phyloP scores from a whole-genome alignment of 129 eudicot species.

The Pittosporum tobira region DNA sequence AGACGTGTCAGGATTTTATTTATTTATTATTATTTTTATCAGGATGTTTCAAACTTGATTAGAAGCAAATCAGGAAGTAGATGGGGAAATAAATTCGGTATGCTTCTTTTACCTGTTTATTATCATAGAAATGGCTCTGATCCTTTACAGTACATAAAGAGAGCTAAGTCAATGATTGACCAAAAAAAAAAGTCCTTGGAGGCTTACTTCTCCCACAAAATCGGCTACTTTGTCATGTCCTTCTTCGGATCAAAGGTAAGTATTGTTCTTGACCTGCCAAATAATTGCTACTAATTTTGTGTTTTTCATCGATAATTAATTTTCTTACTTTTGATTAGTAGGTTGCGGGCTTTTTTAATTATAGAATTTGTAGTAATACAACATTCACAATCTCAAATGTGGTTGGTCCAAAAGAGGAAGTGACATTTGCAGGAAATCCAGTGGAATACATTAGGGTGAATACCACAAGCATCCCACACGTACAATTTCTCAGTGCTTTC shows the following conservation, averaged over 20 bases:
- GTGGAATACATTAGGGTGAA: conserved; percentile 42
- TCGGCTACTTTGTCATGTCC: conserved; percentile 30
- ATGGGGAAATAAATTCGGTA: conserved; percentile 79
- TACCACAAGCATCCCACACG: conserved; percentile 59
- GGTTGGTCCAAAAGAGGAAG: conserved; percentile 65
- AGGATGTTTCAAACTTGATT: conserved; percentile 58
- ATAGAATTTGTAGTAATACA: conserved; percentile 56
- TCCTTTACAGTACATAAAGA: conserved; percentile 40
- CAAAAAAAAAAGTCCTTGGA: conserved; percentile 67
- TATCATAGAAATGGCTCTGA: conserved; percentile 36
- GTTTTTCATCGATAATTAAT: neutral
- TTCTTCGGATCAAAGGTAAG: conserved; percentile 57
- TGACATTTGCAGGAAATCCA: conserved; percentile 53
- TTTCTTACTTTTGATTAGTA: conserved; percentile 16
- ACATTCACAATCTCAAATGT: conserved; percentile 61
- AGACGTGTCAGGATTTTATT: conserved; percentile 36
- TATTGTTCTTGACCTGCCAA: too few species aligned
- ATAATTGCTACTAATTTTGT: neutral
- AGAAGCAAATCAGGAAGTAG: conserved; percentile 25
- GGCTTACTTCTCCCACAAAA: conserved; percentile 42
- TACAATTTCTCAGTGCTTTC: conserved; percentile 16
- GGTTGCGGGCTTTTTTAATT: conserved; percentile 50
- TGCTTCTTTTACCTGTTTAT: conserved; percentile 51
- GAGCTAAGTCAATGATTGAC: conserved; percentile 69
- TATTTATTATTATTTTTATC: too few species aligned